phyloP scores from a whole-genome alignment of 306 rosid species.

The Malus sylvestris region DNA sequence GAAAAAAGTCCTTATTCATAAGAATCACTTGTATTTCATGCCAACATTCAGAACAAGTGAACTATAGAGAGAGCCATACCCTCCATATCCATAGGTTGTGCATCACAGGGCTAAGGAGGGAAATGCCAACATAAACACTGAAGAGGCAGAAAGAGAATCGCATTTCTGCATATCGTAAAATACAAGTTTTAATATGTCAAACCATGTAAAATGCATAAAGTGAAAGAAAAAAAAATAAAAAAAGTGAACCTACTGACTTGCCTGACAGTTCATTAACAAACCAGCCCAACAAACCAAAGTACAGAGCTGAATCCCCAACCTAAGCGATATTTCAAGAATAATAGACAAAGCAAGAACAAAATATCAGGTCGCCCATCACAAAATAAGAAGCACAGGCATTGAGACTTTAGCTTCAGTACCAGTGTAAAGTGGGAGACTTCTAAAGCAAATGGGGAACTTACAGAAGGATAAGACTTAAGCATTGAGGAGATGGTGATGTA shows the following conservation, averaged over 20 bases:
- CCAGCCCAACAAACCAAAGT: constrained; percentile 76
- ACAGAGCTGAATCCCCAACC: constrained; percentile 92
- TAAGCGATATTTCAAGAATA: constrained; percentile 24
- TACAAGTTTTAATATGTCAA: constrained; percentile 18
- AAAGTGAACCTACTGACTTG: constrained; percentile 12
- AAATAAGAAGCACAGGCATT: not conserved
- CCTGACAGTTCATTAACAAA: constrained; percentile 81
- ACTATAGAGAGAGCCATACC: constrained; percentile 42
- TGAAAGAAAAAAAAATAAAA: not conserved
- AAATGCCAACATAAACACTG: constrained; percentile 79
- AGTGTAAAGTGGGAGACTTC: not conserved
- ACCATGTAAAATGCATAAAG: not conserved
- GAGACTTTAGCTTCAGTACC: not conserved
- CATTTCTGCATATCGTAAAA: constrained; percentile 60
- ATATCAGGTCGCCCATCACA: constrained; percentile 5
- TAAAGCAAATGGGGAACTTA: constrained; percentile 16
- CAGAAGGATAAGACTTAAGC: constrained; percentile 91
- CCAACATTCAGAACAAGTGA: constrained; percentile 8
- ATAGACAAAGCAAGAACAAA: constrained; percentile 2
- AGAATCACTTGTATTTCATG: not conserved
- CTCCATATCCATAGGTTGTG: constrained; percentile 99
- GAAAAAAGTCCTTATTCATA: constrained; percentile 1
- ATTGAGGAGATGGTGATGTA: constrained; percentile 58
- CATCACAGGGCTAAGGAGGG: constrained; percentile 95
- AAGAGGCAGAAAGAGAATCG: constrained; percentile 82